Evolutionary conservation across 1,284 basidiomycete species (phyloP).

Genomic region (Puccinia polysora): DNA sequence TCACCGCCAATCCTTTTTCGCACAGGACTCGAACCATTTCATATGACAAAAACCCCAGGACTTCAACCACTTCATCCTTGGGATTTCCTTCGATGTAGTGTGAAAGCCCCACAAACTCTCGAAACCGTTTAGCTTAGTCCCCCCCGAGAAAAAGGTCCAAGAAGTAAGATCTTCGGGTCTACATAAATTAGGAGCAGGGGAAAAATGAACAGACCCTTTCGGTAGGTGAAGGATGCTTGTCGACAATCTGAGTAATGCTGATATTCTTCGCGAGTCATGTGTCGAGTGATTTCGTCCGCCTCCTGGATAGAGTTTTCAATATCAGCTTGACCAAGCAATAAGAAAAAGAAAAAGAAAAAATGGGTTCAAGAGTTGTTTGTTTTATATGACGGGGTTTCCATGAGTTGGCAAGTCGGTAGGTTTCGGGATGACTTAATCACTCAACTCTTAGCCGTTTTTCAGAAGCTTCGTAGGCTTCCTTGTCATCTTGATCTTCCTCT

Average conservation of each 20-base stretch:
- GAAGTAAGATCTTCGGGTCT: too few species aligned
- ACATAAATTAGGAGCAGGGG: not conserved
- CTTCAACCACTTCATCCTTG: constrained; percentile 92
- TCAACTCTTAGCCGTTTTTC: constrained; percentile 72
- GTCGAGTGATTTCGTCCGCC: constrained; percentile 87
- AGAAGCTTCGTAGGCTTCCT: constrained; percentile 91
- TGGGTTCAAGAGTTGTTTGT: too few species aligned
- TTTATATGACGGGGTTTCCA: too few species aligned
- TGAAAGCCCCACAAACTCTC: constrained; percentile 90
- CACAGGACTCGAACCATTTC: constrained; percentile 93
- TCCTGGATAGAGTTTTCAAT: constrained; percentile 58
- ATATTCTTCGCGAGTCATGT: constrained; percentile 96
- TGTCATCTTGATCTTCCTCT: constrained; percentile 84
- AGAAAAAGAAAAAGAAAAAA: not conserved
- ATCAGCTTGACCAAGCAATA: constrained; percentile 20
- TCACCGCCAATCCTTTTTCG: constrained; percentile 74
- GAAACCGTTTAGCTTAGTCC: constrained; percentile 92
- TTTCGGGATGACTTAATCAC: not conserved
- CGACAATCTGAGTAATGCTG: constrained; percentile 96
- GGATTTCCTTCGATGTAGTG: constrained; percentile 81
- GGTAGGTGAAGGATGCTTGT: constrained; percentile 93
- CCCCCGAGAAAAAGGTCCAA: too few species aligned
- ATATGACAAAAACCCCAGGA: constrained; percentile 92
- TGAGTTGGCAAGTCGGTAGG: not conserved
- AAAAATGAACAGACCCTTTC: constrained; percentile 64